A percentile compares a stretch with the other conserved stretches of the same genome.
These are phyloP conservation scores for Calendula officinalis DNA, from an alignment of 129 eudicot species.

Conservation along the genomic window DNA sequence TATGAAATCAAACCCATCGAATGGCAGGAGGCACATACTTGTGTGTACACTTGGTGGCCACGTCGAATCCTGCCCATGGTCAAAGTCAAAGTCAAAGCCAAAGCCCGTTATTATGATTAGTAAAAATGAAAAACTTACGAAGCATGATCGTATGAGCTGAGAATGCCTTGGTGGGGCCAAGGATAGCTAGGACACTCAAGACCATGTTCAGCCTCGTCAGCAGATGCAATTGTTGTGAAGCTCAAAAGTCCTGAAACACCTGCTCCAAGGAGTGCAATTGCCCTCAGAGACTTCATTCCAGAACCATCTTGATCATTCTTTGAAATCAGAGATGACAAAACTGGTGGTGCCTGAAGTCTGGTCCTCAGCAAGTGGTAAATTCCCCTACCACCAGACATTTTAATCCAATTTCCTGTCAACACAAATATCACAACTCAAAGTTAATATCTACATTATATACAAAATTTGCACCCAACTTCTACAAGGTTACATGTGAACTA, in stretches of 20 bases:
- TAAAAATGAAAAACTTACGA: slow-evolving; percentile 45
- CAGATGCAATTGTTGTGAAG: slow-evolving; percentile 65
- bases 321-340: slow-evolving; percentile 51
- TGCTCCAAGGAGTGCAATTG: slow-evolving; percentile 80
- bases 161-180: slow-evolving; percentile 94
- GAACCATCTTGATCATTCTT: slow-evolving; percentile 62
- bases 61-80: slow-evolving; percentile 69
- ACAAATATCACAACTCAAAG: background rate
- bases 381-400: slow-evolving; percentile 75
- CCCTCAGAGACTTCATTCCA: slow-evolving; percentile 63
- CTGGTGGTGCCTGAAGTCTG: slow-evolving; percentile 66
- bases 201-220: slow-evolving; percentile 96
- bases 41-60: slow-evolving; percentile 87
- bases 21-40: slow-evolving; percentile 95
- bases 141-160: slow-evolving; percentile 87
- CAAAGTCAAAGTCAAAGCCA: background rate
- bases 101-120: background rate
- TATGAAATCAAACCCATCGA: slow-evolving; percentile 84
- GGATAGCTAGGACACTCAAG: slow-evolving; percentile 81
- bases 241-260: slow-evolving; percentile 79
- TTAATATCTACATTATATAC: too few species aligned
- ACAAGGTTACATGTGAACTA: too few species aligned
- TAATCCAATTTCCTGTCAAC: slow-evolving; percentile 27
- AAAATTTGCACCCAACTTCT: too few species aligned
- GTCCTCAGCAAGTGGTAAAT: slow-evolving; percentile 59